Percentiles rank a stretch among this genome's conserved stretches.
phyloP scores from a whole-genome alignment of 345 rosid genomes.

The Punica granatum region DNA sequence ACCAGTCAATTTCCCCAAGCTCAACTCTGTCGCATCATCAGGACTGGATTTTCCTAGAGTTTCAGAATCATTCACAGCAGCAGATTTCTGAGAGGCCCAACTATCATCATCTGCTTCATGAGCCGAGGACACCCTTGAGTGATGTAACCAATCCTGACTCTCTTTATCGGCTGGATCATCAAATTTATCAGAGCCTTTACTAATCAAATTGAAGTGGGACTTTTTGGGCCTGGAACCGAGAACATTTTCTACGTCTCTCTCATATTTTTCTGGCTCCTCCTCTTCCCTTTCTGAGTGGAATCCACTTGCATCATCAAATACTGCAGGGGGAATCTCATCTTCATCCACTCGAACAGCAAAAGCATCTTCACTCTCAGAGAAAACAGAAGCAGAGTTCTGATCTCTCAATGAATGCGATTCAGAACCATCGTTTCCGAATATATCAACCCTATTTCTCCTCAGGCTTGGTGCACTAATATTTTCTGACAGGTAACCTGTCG shows the following conservation, averaged over 20 bases:
- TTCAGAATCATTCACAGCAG: slow-evolving; percentile 20
- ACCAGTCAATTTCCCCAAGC: slow-evolving; percentile 39
- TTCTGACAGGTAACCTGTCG: slow-evolving; percentile 23
- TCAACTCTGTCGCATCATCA: slow-evolving; percentile 35
- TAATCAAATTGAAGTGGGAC: slow-evolving; percentile 9
- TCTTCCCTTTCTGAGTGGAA: slow-evolving; percentile 48
- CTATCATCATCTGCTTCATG: slow-evolving; percentile 24
- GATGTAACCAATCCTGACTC: slow-evolving; percentile 15
- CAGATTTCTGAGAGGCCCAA: slow-evolving; percentile 5
- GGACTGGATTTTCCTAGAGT: slow-evolving; percentile 21
- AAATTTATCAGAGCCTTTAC: slow-evolving; percentile 7
- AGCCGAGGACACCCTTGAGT: slow-evolving; percentile 6
- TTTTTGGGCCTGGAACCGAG: slow-evolving; percentile 4
- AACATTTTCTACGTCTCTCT: slow-evolving; percentile 7
- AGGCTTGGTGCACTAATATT: slow-evolving; percentile 28
- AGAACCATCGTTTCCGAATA: slow-evolving; percentile 23
- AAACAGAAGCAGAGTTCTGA: slow-evolving; percentile 17
- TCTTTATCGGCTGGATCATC: slow-evolving; percentile 13
- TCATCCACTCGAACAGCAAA: slow-evolving; percentile 31
- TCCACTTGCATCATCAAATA: slow-evolving; percentile 50
- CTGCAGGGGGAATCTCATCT: slow-evolving; percentile 31
- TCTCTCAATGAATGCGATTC: slow-evolving; percentile 29
- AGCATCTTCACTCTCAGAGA: slow-evolving; percentile 31
- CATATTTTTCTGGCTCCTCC: slow-evolving; percentile 25
- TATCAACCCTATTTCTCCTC: slow-evolving; percentile 12